Base-by-base conservation (phyloP, 345 rosid genomes). In the Mercurialis annua region DNA sequence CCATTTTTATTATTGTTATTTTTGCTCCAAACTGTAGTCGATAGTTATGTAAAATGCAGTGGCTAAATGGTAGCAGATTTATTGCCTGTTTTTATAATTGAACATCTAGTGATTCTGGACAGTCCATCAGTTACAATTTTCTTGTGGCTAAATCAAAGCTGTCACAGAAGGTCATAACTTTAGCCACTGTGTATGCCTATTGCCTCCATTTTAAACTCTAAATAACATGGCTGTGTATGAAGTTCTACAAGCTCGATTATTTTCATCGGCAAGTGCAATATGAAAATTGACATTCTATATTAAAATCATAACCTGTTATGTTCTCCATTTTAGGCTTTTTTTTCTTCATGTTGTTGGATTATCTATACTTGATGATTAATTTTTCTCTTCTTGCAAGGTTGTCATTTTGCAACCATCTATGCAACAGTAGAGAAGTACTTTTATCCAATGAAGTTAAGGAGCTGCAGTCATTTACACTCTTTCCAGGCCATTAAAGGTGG, bases 391-490 rank as follows among this genome's bases (percentile, higher is more conserved):
- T 14, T 34, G 21, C n/a, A 67, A 65, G 48, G 17, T 1, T 1
- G 17, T 33, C 46, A 47, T 16, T 33, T 21, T 68, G 26, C 0
- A 23, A 2, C 33, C 15, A n/a, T 49, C 56, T 27, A 11, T 14
- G 12, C 24, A 67, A 44, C 18, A 21, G 64, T 20, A 63, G 40
- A 33, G 33, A 27, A 26, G 9, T 12, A 17, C 29, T 54, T 59
- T 59, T 11, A n/a, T 18, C 53, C 59, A 70, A 86, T 87, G 90
- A 87, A 84, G 77, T 76, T 88, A 49, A 81, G 96, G 73, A 71
- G 88, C 48, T 57, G 61, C 44, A 65, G 55, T 30, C 79, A 81
- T 66, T 73, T 79, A 31, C 91, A 88, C 75, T 80, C 29, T 68
- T 71, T 92, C 64, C 75, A 73, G 14, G 69, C 80, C 7, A 62